Base-by-base conservation (phyloP, 1,284 basidiomycete species). In the Trichosporon ovoides region DNA sequence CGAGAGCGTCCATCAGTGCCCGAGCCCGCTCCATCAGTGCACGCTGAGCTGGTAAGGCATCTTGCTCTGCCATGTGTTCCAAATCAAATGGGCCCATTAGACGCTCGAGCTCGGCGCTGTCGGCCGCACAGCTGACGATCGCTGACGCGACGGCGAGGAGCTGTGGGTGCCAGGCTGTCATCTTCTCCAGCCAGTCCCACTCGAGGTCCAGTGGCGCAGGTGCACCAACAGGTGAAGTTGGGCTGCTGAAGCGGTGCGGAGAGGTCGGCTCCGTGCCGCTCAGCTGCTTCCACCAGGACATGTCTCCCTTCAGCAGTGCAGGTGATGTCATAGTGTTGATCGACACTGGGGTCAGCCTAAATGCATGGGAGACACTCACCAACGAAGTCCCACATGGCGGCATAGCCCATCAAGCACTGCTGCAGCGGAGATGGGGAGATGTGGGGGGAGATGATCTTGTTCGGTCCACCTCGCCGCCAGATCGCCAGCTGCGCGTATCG, bases 401-500 rank as follows among this genome's bases (percentile, higher is more conserved):
- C 38, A 13, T 59, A 61, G 57, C 67, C 69, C 5, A 67, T 57
- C 24, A 64, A 22, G 38, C 63, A 66, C n/a, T 60, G 57, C 13
- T 49, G 52, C 43, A 68, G 37, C 2, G 60, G 53, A 12, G 40
- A 46, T 4, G 62, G 61, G 11, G 52, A 33, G 7, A 16, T n/a
- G 19, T 48, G 40, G 22, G 55, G 59, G 36, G 60, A 67, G 6
- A 68, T 43, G 20, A 68, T 66, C 12, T 37, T 20, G n/a, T 57
- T 53, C 33, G 61, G 63, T 11, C 69, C 67, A 12, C 66, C 67
- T 20, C 68, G 60, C 10, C 34, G 48, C 3, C 60, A 54, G 7
- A 70, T 59, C 1, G 64, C 57, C 2, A 48, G 31, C 2, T 61
- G 31, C 3, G 58, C 64, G 13, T 66, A 56, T 3, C 66, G 58